phyloP scores from a whole-genome alignment of 2,329 filamentous ascomycete genomes.

The Colletotrichum godetiae region DNA sequence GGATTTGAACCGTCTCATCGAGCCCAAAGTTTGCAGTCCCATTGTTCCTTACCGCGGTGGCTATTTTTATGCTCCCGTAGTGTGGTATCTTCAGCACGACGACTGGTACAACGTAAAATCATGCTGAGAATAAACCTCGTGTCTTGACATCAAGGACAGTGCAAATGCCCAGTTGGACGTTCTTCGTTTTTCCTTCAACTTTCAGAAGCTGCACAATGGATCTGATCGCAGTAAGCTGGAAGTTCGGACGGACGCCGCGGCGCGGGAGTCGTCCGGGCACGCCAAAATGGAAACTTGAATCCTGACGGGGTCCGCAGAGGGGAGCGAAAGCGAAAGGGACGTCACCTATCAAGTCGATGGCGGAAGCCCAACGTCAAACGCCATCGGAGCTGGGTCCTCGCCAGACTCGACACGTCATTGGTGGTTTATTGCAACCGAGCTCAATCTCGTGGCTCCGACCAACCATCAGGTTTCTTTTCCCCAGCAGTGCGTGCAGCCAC shows the following conservation, averaged over 20 bases:
- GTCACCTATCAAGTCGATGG: constrained; percentile 6
- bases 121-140: not conserved
- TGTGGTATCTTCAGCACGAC: constrained; percentile 5
- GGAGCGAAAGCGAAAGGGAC: constrained; percentile 4
- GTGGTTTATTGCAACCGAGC: constrained; percentile 22
- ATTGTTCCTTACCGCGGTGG: not conserved
- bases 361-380: not conserved
- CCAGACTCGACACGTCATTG: constrained; percentile 21
- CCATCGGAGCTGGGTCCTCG: constrained; percentile 30
- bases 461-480: constrained; percentile 22
- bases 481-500: constrained; percentile 1
- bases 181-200: not conserved
- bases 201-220: not conserved
- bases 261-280: constrained; percentile 19
- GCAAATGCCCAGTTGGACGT: not conserved
- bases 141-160: not conserved
- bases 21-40: not conserved
- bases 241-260: constrained; percentile 4
- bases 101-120: not conserved
- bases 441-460: not conserved
- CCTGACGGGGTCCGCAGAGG: not conserved
- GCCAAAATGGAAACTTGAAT: not conserved
- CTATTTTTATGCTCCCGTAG: constrained; percentile 16
- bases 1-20: not conserved
- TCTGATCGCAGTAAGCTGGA: not conserved